A percentile compares a stretch with the other conserved stretches of the same genome.
Evolutionary conservation across 768 basidiomycete species (phyloP).

Genomic region (Hysterangium stoloniferum): DNA sequence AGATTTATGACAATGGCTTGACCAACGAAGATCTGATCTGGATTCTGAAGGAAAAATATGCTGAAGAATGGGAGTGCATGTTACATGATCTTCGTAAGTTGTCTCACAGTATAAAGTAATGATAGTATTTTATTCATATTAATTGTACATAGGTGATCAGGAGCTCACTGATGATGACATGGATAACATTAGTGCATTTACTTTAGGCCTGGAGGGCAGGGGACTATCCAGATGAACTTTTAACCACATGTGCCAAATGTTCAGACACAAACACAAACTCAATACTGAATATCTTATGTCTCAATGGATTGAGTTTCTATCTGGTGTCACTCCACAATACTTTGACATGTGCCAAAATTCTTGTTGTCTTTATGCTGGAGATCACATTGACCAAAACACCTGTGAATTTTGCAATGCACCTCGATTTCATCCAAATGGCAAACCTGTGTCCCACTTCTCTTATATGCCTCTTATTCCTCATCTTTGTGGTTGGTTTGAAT

Average conservation of each 20-base stretch:
- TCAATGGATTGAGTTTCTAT: constrained; percentile 22
- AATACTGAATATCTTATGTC: neutral
- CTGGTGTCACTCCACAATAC: constrained; percentile 25
- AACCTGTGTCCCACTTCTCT: constrained; percentile 23
- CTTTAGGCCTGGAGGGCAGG: neutral
- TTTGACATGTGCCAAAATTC: constrained; percentile 38
- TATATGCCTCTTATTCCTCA: constrained; percentile 35
- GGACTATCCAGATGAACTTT: neutral
- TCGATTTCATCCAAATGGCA: constrained; percentile 17
- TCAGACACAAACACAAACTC: neutral
- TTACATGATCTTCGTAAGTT: neutral
- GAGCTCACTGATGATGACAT: too few relatives aligned
- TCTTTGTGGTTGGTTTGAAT: constrained; percentile 22
- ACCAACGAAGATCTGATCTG: neutral
- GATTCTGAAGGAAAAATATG: neutral
- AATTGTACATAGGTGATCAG: too few relatives aligned
- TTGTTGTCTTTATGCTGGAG: constrained; percentile 32
- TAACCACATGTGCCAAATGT: neutral
- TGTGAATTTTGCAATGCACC: constrained; percentile 33
- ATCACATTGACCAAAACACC: constrained; percentile 17
- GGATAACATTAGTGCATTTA: too few relatives aligned
- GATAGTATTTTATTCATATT: neutral
- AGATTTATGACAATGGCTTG: too few relatives aligned
- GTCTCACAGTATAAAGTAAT: neutral
- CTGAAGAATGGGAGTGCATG: neutral